These are phyloP conservation scores for Mycena kentingensis DNA, from an alignment of 768 basidiomycete genomes.

Conservation along the genomic window DNA sequence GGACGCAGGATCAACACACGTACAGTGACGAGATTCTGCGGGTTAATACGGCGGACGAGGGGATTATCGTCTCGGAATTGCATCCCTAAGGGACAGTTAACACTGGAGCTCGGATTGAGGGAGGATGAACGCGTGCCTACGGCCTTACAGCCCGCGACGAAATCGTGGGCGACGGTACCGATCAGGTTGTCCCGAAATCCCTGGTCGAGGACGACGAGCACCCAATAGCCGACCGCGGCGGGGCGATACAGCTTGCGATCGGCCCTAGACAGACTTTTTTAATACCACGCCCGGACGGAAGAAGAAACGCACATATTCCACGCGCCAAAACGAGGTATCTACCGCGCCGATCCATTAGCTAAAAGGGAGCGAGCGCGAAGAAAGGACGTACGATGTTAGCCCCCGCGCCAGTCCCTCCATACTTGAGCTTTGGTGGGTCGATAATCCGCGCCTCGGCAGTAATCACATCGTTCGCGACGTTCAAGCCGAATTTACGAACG, in stretches of 20 bases:
- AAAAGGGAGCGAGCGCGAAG: neutral
- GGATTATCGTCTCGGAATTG: constrained; percentile 47
- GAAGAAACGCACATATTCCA: constrained; percentile 66
- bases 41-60: constrained; percentile 54
- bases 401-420: constrained; percentile 45
- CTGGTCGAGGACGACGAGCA: constrained; percentile 66
- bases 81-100: constrained; percentile 50
- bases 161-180: constrained; percentile 52
- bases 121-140: constrained; percentile 58
- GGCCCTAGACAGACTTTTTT: constrained; percentile 49
- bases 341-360: neutral
- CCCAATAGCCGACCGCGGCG: constrained; percentile 55
- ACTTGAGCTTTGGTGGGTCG: constrained; percentile 49
- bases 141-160: constrained; percentile 48
- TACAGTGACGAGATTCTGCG: constrained; percentile 55
- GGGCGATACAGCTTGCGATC: constrained; percentile 69
- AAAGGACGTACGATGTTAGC: constrained; percentile 42
- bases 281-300: constrained; percentile 11
- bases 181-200: constrained; percentile 53
- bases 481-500: constrained; percentile 44
- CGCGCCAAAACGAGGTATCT: constrained; percentile 64
- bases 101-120: constrained; percentile 34
- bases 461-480: constrained; percentile 37
- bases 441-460: constrained; percentile 51
- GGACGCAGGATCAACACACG: no score